phyloP scores from a whole-genome alignment of 129 eudicot species.

The Pulicaria dysenterica region DNA sequence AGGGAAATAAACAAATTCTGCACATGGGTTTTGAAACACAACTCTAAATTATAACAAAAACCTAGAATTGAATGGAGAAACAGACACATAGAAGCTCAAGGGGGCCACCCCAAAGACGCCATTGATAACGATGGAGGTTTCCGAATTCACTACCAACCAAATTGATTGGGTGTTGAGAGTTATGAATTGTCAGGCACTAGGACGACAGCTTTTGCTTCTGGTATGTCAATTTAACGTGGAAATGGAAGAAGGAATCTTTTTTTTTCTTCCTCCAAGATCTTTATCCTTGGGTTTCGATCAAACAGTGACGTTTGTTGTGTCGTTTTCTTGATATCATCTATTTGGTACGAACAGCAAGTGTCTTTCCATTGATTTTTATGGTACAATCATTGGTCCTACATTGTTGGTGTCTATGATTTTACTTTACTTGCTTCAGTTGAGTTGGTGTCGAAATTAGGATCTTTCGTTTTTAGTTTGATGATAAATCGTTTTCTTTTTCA shows the following conservation, averaged over 20 bases:
- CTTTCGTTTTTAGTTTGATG: not conserved
- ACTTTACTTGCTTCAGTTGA: not conserved
- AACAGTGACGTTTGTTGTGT: conserved; percentile 21
- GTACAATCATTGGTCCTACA: conserved; percentile 25
- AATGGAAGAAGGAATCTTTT: conserved; percentile 31
- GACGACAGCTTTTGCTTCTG: conserved; percentile 31
- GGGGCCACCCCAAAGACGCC: conserved; percentile 32
- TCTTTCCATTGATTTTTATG: conserved; percentile 15
- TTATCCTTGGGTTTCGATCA: not conserved
- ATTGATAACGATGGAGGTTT: conserved; percentile 19
- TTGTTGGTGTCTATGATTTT: not conserved
- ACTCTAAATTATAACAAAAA: not conserved
- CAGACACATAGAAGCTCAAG: not conserved
- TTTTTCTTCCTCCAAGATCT: not conserved
- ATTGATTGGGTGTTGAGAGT: conserved; percentile 14
- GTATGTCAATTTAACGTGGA: conserved; percentile 19
- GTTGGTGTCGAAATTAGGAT: not conserved
- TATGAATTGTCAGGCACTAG: conserved; percentile 33
- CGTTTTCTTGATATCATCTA: conserved; percentile 19
- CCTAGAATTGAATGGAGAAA: not conserved
- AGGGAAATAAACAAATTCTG: not conserved
- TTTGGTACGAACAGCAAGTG: conserved; percentile 30
- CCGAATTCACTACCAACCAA: conserved; percentile 21
- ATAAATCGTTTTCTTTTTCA: not conserved
- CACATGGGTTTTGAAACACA: conserved; percentile 3